Percentiles rank a stretch among this genome's conserved stretches.
These are phyloP conservation scores for Nidularia sp. DNA, from an alignment of 768 basidiomycete species.

Conservation along the genomic window DNA sequence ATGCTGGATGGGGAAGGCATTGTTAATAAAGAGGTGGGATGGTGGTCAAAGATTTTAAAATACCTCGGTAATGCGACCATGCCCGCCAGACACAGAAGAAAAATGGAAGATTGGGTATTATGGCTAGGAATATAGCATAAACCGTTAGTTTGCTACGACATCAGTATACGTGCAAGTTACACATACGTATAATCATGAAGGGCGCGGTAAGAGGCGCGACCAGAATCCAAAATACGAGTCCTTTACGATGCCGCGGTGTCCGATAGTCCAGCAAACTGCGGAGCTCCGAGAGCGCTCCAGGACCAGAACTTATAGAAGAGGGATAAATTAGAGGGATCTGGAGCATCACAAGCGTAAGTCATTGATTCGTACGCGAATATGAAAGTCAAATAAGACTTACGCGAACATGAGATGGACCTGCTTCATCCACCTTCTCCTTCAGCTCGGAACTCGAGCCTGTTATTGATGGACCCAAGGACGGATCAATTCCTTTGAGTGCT, in stretches of 20 bases:
- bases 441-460: slow-evolving; percentile 15
- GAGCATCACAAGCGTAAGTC: not conserved
- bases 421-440: slow-evolving; percentile 13
- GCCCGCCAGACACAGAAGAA: slow-evolving; percentile 85
- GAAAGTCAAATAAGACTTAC: not conserved
- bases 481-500: slow-evolving; percentile 68
- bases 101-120: slow-evolving; percentile 82
- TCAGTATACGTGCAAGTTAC: not conserved
- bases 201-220: slow-evolving; percentile 73
- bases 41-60: no score
- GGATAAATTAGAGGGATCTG: slow-evolving; percentile 71
- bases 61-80: slow-evolving; percentile 82
- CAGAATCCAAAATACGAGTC: slow-evolving; percentile 63
- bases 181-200: slow-evolving; percentile 72
- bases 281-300: slow-evolving; percentile 41
- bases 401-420: slow-evolving; percentile 5
- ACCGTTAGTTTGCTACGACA: not conserved
- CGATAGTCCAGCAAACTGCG: slow-evolving; percentile 46
- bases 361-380: not conserved
- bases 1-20: slow-evolving; percentile 35
- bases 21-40: no score
- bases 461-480: slow-evolving; percentile 58
- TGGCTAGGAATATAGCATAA: slow-evolving; percentile 33
- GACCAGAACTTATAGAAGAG: slow-evolving; percentile 29
- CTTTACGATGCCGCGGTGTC: slow-evolving; percentile 60